Percentiles rank a stretch among this genome's conserved stretches.
phyloP scores from a whole-genome alignment of 179 eudicot species.

The Drosera spatulata region DNA sequence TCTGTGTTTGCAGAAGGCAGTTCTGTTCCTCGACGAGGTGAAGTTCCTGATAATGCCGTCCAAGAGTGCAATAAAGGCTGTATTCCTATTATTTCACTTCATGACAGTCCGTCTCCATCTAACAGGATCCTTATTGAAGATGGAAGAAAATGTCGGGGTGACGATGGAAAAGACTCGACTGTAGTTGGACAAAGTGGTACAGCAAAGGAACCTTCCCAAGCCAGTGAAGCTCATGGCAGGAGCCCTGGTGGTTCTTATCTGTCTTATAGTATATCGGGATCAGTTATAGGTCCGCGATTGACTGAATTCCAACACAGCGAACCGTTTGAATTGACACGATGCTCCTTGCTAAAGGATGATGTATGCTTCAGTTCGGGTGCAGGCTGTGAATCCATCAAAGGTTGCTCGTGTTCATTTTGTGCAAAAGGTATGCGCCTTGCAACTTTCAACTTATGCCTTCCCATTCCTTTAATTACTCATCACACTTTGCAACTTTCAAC shows the following conservation, averaged over 20 bases:
- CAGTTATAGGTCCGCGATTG: conserved; percentile 20
- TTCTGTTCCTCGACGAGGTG: background rate
- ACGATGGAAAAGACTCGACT: conserved; percentile 10
- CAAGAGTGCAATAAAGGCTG: conserved; percentile 14
- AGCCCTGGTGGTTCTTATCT: conserved; percentile 19
- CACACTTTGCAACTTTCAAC: background rate
- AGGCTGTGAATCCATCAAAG: conserved; percentile 30
- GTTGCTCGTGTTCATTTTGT: conserved; percentile 73
- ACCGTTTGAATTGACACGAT: conserved; percentile 36
- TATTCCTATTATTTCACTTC: conserved; percentile 7
- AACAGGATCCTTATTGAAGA: conserved; percentile 8
- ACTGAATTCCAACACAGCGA: conserved; percentile 24
- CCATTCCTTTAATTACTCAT: background rate
- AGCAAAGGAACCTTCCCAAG: conserved; percentile 9
- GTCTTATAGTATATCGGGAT: conserved; percentile 19
- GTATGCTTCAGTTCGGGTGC: conserved; percentile 20
- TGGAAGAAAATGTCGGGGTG: conserved; percentile 12
- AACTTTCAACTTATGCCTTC: background rate
- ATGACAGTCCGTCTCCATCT: conserved; percentile 9
- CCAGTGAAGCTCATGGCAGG: conserved; percentile 9
- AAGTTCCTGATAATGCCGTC: conserved; percentile 5
- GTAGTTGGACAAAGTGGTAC: conserved; percentile 15
- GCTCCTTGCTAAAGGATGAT: conserved; percentile 27
- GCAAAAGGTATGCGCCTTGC: conserved; percentile 40
- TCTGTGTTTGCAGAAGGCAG: conserved; percentile 10